Base-by-base conservation (phyloP, 148 eudicot genomes). In the Silene conica region DNA sequence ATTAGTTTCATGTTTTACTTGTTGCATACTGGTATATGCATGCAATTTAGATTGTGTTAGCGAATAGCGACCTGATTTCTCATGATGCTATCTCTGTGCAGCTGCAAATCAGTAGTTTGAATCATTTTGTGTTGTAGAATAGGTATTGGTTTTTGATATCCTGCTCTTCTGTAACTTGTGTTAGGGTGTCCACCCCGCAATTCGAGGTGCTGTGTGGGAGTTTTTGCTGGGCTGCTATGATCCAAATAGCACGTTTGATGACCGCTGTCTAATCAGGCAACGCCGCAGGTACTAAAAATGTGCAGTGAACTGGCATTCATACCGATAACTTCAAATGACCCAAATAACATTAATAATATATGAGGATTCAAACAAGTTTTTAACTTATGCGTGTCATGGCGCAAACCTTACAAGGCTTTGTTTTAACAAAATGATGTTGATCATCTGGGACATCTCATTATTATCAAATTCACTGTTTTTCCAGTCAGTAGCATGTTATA, bases 181-280 rank as follows among this genome's bases (percentile, higher is more conserved):
- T 45, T 77, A 93, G 98, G 98, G 98, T 69, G 82, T 93, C 63
- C 98, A 93, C 85, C 98, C 98, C 61, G 82, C 90, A 54, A 87
- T 94, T 72, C 86, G 92, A 78, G 97, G 97, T 75, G 89, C 73
- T 26, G 98, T 91, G 25, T 91, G 98, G 96, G 98, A 94, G 77
- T 91, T 91, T 77, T 82, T 94, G 82, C 82, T 91, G 87, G 98
- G 98, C 76, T 91, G 98, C 83, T 94, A 82, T 76, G 96, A 85
- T 85, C 93, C 97, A 54, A 87, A 88, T 80, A 89, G 97, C 84
- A 91, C 97, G 8, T 83, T 69, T 18, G 88, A 89, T 70, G 97
- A 89, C 76, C 84, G 98, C 76, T 83, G 87, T 83, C 79, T 82
- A 48, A 81, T 89, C 77, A 89, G 96, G 78, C 82, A 86, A 79